Evolutionary conservation across 2,329 filamentous ascomycete species (phyloP), one percentile per base, ranked within the genome.

Genomic region (Trichoderma koningiopsis): DNA sequence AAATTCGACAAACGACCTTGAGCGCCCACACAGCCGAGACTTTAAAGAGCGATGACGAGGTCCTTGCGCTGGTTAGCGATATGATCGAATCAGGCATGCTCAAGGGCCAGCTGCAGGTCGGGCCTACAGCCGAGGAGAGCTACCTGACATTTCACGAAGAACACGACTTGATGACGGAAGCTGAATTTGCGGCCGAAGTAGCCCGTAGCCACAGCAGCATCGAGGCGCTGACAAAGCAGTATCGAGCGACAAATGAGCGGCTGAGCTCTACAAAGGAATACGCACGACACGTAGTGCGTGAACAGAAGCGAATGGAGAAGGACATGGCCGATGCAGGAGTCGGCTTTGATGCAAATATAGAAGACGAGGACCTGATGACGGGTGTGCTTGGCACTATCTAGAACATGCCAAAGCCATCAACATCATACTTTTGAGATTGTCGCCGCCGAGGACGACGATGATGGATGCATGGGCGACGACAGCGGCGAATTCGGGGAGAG

Each of bases 301-400:
- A 88, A 67, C 80, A 84, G 73, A 83, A 81, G 73, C 80, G 81
- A 24, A 70, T 72, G 10, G 82, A 87, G 52, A 84, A 85, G 73
- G 82, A 84, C 0, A 75, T 75, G 2, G 76, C 77, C 22, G 76
- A 78, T 62, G 74, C 76, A 3, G 74, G 77, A 3, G 69, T 80
- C 31, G 80, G 78, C 52, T 87, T 86, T 70, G 82, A 86, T 31
- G 76, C 79, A 14, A 79, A 83, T 61, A 79, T 87, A 47, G 86
- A 88, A 67, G 87, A 89, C n/a, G 87, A 89, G 75, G 87, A 89
- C 71, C 76, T 89, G 29, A 89, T 89, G 87, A 83, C 82, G 14
- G 86, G 82, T 22, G 76, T 81, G 22, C 52, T 77, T 65, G 72
- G 73, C 35, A 72, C 73, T 59, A 68, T 65, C 19, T 74, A 69